Evolutionary conservation across 1,284 basidiomycete genomes (phyloP).

Genomic region (Microbotryum scabiosae): DNA sequence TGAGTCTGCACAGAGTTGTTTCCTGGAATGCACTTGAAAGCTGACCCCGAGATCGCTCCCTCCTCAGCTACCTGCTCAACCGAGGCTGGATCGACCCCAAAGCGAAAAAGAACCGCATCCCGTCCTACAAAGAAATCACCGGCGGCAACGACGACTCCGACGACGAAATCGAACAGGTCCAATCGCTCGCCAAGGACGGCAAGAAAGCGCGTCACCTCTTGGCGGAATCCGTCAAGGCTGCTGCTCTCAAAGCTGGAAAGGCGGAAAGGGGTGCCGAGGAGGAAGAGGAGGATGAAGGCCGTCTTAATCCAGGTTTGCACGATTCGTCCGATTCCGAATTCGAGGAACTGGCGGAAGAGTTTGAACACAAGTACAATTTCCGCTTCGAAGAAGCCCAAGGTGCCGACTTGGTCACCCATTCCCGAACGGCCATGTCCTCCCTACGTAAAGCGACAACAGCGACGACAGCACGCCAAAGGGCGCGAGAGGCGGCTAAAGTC

Average conservation of each 20-base stretch:
- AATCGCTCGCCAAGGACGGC: no score
- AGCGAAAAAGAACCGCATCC: constrained; percentile 51
- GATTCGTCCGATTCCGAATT: constrained; percentile 44
- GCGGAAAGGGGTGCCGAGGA: constrained; percentile 2
- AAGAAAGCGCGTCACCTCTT: no score
- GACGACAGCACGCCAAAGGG: constrained; percentile 58
- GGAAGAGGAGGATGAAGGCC: constrained; percentile 4
- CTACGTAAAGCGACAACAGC: constrained; percentile 25
- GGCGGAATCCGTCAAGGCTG: not conserved
- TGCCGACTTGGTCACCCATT: constrained; percentile 64
- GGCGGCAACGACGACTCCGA: constrained; percentile 40
- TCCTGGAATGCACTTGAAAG: not conserved
- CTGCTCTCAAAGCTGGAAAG: not conserved
- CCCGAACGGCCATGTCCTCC: constrained; percentile 52
- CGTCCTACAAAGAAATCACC: constrained; percentile 73
- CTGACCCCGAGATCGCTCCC: not conserved
- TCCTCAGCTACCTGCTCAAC: constrained; percentile 75
- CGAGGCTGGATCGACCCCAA: constrained; percentile 83
- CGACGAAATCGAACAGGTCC: constrained; percentile 33
- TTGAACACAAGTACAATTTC: constrained; percentile 83
- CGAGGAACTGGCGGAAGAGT: constrained; percentile 61
- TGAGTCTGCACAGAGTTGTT: constrained; percentile 43
- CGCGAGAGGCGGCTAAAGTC: constrained; percentile 62
- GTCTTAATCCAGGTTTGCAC: constrained; percentile 17
- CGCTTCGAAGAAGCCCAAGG: constrained; percentile 85